These are phyloP conservation scores for Diaporthe vexans DNA, from an alignment of 2,329 filamentous ascomycete species.

Conservation along the genomic window DNA sequence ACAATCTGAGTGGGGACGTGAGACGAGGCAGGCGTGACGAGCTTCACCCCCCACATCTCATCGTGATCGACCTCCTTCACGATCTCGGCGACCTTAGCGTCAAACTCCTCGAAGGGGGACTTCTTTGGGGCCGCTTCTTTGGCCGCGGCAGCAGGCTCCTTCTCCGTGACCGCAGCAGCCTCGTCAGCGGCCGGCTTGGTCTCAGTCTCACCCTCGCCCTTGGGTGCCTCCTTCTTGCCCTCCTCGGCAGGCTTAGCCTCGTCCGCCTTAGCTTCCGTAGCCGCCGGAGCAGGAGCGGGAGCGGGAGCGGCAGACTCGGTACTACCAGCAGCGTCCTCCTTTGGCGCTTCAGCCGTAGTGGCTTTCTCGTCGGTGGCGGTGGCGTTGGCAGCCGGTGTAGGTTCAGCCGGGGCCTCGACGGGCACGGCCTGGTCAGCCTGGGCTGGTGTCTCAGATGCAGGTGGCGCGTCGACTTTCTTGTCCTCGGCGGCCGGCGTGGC, in stretches of 20 bases:
- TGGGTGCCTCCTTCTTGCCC: conserved; percentile 10
- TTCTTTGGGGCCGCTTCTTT: conserved; percentile 9
- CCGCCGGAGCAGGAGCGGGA: not conserved
- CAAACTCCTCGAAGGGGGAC: conserved; percentile 67
- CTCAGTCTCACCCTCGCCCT: not conserved
- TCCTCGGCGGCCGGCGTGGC: not conserved
- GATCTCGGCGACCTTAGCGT: conserved; percentile 70
- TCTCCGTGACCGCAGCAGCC: conserved; percentile 3
- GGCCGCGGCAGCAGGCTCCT: not conserved
- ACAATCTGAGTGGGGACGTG: conserved; percentile 86
- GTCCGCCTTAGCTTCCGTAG: conserved; percentile 3
- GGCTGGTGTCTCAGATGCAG: conserved; percentile 8
- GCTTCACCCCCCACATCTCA: conserved; percentile 90
- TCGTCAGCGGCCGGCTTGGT: conserved; percentile 16
- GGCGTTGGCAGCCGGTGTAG: conserved; percentile 9
- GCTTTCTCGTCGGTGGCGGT: conserved; percentile 21
- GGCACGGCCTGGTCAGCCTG: conserved; percentile 13
- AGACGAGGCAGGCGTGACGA: conserved; percentile 61
- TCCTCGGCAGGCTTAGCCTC: conserved; percentile 19
- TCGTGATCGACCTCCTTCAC: conserved; percentile 70
- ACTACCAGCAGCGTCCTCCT: not conserved
- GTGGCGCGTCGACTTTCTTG: conserved; percentile 9
- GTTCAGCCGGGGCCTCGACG: conserved; percentile 7
- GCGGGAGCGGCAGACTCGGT: not conserved
- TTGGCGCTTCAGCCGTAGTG: not conserved